phyloP scores from a whole-genome alignment of 192 early-diverging fungal species.

The Pilobolus umbonatus region DNA sequence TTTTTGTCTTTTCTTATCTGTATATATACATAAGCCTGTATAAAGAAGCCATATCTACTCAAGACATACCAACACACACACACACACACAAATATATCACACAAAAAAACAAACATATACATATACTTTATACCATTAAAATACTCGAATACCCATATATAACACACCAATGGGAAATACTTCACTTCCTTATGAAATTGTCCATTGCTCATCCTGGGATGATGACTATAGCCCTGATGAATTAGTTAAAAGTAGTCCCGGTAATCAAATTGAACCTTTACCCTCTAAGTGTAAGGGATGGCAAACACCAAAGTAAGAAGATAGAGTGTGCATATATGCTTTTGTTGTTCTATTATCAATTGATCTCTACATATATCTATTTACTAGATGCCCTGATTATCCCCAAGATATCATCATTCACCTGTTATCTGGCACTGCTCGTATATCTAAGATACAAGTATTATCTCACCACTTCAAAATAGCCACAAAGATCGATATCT shows the following conservation, averaged over 20 bases:
- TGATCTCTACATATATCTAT: not conserved
- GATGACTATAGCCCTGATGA: constrained; percentile 32
- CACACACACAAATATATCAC: too few relatives aligned
- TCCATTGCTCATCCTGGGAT: constrained; percentile 10
- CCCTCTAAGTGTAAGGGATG: constrained; percentile 36
- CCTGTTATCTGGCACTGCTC: constrained; percentile 47
- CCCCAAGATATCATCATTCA: constrained; percentile 65
- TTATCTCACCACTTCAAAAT: constrained; percentile 79
- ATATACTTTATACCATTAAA: not conserved
- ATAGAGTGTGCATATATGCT: not conserved
- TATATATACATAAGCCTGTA: not conserved
- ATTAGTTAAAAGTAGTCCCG: constrained; percentile 27
- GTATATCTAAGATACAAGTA: constrained; percentile 63
- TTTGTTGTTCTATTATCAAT: not conserved
- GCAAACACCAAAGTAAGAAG: constrained; percentile 43
- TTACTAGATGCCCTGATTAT: constrained; percentile 32
- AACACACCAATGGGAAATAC: not conserved
- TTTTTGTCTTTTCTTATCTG: not conserved
- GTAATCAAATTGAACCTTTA: constrained; percentile 25
- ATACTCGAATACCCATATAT: not conserved
- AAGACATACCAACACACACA: too few relatives aligned
- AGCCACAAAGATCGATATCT: constrained; percentile 65
- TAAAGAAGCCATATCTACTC: too few relatives aligned
- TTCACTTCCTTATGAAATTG: constrained; percentile 24
- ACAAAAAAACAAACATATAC: too few relatives aligned